Conservation (phyloP, 352 stramenopile genomes). For the Globisporangium cystogenes region DNA sequence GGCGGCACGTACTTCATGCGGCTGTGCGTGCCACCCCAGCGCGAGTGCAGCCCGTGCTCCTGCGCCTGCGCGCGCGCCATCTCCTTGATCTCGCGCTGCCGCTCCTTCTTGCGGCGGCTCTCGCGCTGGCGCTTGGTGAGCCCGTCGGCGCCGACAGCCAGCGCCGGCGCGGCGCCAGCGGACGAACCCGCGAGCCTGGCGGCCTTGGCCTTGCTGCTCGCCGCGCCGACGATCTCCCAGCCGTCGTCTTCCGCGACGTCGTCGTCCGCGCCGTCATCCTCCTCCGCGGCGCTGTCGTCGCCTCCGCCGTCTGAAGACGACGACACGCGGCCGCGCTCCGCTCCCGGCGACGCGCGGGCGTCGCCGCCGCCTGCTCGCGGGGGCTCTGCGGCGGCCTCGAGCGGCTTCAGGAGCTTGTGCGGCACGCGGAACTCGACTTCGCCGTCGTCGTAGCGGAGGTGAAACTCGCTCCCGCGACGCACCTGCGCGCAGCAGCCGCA, state of each 20-base stretch:
- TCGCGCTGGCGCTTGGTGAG: slow-evolving; percentile 80
- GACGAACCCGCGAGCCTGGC: neutral
- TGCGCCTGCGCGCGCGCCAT: slow-evolving; percentile 60
- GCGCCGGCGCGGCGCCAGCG: neutral
- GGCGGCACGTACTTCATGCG: slow-evolving; percentile 68
- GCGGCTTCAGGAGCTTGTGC: slow-evolving; percentile 33
- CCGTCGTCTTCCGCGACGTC: slow-evolving; percentile 57
- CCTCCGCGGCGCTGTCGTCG: slow-evolving; percentile 14
- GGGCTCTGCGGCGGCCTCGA: neutral
- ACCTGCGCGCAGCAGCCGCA: slow-evolving; percentile 12
- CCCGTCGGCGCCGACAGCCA: slow-evolving; percentile 25
- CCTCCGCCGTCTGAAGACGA: slow-evolving; percentile 6
- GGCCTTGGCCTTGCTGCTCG: slow-evolving; percentile 4
- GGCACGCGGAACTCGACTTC: slow-evolving; percentile 69
- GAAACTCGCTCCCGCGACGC: slow-evolving; percentile 64
- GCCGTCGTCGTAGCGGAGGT: slow-evolving; percentile 75
- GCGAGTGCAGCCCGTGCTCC: slow-evolving; percentile 60
- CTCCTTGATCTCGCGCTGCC: slow-evolving; percentile 72
- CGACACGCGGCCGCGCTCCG: neutral
- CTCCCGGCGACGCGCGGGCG: neutral
- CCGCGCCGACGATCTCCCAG: slow-evolving; percentile 59
- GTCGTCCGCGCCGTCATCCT: slow-evolving; percentile 38
- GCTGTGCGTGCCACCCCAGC: slow-evolving; percentile 39
- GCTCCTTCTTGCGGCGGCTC: slow-evolving; percentile 73
- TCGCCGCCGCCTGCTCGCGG: no score